Base-by-base conservation (phyloP, 108 stramenopile species). In the Hondaea fermentalgiana region DNA sequence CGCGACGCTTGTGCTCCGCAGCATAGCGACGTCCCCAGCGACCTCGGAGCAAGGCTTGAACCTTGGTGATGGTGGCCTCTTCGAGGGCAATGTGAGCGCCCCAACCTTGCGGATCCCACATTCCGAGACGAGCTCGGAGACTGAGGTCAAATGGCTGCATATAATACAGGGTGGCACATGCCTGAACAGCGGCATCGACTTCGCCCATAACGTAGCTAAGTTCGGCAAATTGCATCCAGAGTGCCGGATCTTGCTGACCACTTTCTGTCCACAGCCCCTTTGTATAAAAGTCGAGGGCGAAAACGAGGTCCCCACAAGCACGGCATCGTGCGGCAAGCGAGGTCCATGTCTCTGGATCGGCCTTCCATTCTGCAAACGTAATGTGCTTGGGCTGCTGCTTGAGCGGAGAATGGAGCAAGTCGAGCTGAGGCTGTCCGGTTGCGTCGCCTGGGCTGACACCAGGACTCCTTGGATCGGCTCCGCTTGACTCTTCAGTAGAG, bases 221-320 rank as follows among this genome's bases (percentile, higher is more conserved):
- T 45, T 83, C 76, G 44, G 76, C 45, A 45, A 83, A 83, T 35
- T 53, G 76, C 28, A 83, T 83, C 76, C 76, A 83, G 51, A 83
- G 76, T 3, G 45, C 51, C 16, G 76, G 17, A 4, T 83, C 51
- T 23, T 47, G 51, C 51, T 83, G 76, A 17, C 76, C 76, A 12
- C 17, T 83, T 45, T 83, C 76, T 12, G 76, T 83, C 76, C 76
- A 83, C n/a, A 83, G 76, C 12, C 19, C 45, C 76, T 83, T 83
- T 12, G 76, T 83, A 23, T 21, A 83, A 17, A 35, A 6, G n/a
- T 83, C 76, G 49, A 83, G 51, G 10, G 76, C 45, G 28, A 83
- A 83, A 12, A 83, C 51, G 23, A 83, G 45, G 76, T 83, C 76
- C 0, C 49, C 76, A 83, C 25, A n/a, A 43, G 10, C 23, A 12